phyloP scores from a whole-genome alignment of 1,284 basidiomycete species.

The Anthracocystis setariae region DNA sequence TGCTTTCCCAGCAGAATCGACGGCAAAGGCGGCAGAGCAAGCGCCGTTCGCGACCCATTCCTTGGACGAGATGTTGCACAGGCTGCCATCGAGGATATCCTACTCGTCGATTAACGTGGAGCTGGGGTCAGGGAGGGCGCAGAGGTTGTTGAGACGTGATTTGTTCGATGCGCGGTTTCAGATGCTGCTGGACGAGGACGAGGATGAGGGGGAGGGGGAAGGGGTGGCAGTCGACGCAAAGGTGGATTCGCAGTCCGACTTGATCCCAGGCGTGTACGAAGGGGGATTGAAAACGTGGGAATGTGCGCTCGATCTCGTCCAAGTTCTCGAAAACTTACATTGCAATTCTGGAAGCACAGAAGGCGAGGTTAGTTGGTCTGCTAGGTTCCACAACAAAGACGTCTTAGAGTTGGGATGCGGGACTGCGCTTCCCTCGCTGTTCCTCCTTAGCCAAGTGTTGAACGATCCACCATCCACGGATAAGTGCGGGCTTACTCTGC shows the following conservation, averaged over 20 bases:
- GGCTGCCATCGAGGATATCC: slow-evolving; percentile 46
- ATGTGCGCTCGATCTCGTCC: slow-evolving; percentile 84
- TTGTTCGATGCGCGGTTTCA: slow-evolving; percentile 95
- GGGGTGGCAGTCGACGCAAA: slow-evolving; percentile 10
- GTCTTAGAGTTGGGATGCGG: slow-evolving; percentile 82
- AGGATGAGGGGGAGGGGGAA: slow-evolving; percentile 35
- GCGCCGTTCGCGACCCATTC: slow-evolving; percentile 17
- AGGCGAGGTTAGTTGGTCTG: slow-evolving; percentile 10
- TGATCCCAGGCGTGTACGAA: slow-evolving; percentile 92
- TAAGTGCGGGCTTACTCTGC: slow-evolving; percentile 72
- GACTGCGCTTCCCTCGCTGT: slow-evolving; percentile 84
- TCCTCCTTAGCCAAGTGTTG: slow-evolving; percentile 77
- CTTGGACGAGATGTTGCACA: slow-evolving; percentile 24
- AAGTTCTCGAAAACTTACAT: slow-evolving; percentile 42
- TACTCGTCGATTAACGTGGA: slow-evolving; percentile 41
- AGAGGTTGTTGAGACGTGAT: slow-evolving; percentile 79
- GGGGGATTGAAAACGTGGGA: slow-evolving; percentile 99
- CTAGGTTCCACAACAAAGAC: slow-evolving; percentile 13
- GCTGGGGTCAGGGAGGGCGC: slow-evolving; percentile 34
- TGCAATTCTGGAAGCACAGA: slow-evolving; percentile 2
- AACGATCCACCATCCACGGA: slow-evolving; percentile 18
- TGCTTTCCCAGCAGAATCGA: slow-evolving; percentile 5
- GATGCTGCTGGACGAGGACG: slow-evolving; percentile 74
- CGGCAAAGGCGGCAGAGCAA: slow-evolving; percentile 7
- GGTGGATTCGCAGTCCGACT: slow-evolving; percentile 76